A percentile compares a stretch with the other conserved stretches of the same genome.
Evolutionary conservation across 768 basidiomycete genomes (phyloP).

Genomic region (Suillus subluteus): DNA sequence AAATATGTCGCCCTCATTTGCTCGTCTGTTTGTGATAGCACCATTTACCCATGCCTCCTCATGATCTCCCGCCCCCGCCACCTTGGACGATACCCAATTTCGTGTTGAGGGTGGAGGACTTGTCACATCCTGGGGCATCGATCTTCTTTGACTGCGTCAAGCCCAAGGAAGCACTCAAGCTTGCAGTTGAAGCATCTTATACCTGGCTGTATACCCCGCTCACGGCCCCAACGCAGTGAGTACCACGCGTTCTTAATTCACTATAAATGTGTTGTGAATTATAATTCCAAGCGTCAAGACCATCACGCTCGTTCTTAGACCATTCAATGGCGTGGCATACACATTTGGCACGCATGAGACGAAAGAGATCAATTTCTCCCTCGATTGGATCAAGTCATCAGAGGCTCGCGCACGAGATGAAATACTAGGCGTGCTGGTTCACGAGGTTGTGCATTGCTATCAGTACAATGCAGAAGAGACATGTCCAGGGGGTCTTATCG

Average conservation of each 20-base stretch:
- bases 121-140: conserved; percentile 58
- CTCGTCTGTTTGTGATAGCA: background rate
- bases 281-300: conserved; percentile 46
- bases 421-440: conserved; percentile 70
- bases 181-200: conserved; percentile 45
- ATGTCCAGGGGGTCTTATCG: conserved; percentile 73
- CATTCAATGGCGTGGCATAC: conserved; percentile 73
- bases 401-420: conserved; percentile 54
- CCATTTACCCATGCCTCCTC: conserved; percentile 24
- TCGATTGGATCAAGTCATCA: conserved; percentile 58
- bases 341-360: conserved; percentile 48
- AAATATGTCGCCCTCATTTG: background rate
- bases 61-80: conserved; percentile 25
- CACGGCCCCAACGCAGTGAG: conserved; percentile 53
- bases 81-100: conserved; percentile 61
- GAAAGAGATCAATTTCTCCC: conserved; percentile 78
- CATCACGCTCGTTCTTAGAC: conserved; percentile 61
- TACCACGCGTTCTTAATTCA: conserved; percentile 12
- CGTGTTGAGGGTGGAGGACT: conserved; percentile 57
- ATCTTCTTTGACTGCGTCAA: conserved; percentile 59
- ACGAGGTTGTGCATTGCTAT: conserved; percentile 81
- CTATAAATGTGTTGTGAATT: conserved; percentile 16
- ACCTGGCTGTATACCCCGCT: conserved; percentile 47
- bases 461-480: conserved; percentile 66
- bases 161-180: conserved; percentile 40